phyloP scores from a whole-genome alignment of 352 stramenopile genomes.

The Phytopythium aichiense region DNA sequence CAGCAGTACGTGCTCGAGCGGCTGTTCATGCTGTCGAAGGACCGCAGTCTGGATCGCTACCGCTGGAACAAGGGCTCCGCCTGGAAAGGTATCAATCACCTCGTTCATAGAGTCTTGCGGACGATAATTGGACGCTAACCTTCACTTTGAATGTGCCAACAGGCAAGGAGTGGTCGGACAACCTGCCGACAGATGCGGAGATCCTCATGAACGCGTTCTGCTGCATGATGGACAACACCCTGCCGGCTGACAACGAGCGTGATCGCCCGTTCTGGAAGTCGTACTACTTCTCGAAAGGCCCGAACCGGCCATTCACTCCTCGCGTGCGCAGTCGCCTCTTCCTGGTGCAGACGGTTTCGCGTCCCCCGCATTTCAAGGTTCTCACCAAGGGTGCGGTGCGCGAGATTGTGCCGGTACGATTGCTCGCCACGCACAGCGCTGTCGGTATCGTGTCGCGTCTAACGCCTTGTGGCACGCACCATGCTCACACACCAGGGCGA shows the following conservation, averaged over 20 bases:
- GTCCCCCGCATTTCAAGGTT: slow-evolving; percentile 83
- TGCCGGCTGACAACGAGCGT: slow-evolving; percentile 68
- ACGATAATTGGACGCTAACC: background rate
- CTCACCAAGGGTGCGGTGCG: slow-evolving; percentile 69
- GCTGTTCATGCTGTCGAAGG: slow-evolving; percentile 84
- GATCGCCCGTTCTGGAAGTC: slow-evolving; percentile 82
- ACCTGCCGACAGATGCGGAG: slow-evolving; percentile 71
- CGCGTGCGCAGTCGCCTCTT: slow-evolving; percentile 68
- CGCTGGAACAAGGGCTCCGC: slow-evolving; percentile 77
- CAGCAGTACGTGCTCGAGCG: slow-evolving; percentile 84
- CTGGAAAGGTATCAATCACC: slow-evolving; percentile 46
- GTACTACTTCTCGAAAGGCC: slow-evolving; percentile 73
- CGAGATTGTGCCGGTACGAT: slow-evolving; percentile 71
- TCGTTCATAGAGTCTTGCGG: no score
- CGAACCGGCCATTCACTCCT: slow-evolving; percentile 68
- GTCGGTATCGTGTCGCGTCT: slow-evolving; percentile 5
- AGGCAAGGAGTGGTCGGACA: slow-evolving; percentile 81
- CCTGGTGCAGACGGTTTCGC: slow-evolving; percentile 67
- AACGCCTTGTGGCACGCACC: background rate
- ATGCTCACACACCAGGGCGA: slow-evolving; percentile 42
- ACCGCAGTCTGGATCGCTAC: slow-evolving; percentile 79
- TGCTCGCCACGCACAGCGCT: background rate
- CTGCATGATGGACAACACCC: slow-evolving; percentile 86
- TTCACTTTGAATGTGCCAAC: background rate
- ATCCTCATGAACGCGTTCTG: slow-evolving; percentile 88